Evolutionary conservation across 1,139 yeast genomes (phyloP), one percentile per base, ranked within the genome.

Genomic region (Eremothecium coryli): DNA sequence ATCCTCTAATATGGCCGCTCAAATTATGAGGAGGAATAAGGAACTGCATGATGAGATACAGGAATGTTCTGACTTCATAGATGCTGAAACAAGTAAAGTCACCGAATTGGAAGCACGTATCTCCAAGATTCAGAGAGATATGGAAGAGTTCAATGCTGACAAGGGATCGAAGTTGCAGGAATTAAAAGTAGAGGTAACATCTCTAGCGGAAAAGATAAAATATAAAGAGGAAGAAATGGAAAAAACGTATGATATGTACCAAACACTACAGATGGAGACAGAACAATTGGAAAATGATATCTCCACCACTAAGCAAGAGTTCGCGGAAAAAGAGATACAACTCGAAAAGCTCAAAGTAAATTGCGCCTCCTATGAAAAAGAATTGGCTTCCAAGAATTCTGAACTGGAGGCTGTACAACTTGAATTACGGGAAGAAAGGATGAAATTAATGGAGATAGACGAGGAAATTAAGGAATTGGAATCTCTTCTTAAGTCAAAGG

Each of bases 101-200:
- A 34, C 44, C 7, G 45, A 42, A 1, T 56, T 61, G 40, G 47
- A 59, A 26, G 38, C 40, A 1, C 82, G 77, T 27, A 70, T 84
- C n/a, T 43, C 50, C 6, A 55, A 55, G 5, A 76, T 84, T 37
- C 85, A 82, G 50, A 70, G 65, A 22, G 98, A 93, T 55, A 82
- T 86, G 65, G 65, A 68, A 35, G 98, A 93, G 47, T 88, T 88
- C 56, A 74, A 73, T 41, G 66, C 64, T 37, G 82, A 93, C 55
- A 88, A 86, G 47, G 85, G 88, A 1, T 71, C 79, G 1, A 93
- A 90, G 55, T 66, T 93, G 39, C 73, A 74, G 36, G 73, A 81
- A 45, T 62, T 93, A 37, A 73, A 76, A 48, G 48, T 56, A 17
- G 88, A 82, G 44, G 65, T 81, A 9, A 51, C 54, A 2, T 31